Evolutionary conservation across 2,329 filamentous ascomycete species (phyloP).

Genomic region (Endothia cerciana): DNA sequence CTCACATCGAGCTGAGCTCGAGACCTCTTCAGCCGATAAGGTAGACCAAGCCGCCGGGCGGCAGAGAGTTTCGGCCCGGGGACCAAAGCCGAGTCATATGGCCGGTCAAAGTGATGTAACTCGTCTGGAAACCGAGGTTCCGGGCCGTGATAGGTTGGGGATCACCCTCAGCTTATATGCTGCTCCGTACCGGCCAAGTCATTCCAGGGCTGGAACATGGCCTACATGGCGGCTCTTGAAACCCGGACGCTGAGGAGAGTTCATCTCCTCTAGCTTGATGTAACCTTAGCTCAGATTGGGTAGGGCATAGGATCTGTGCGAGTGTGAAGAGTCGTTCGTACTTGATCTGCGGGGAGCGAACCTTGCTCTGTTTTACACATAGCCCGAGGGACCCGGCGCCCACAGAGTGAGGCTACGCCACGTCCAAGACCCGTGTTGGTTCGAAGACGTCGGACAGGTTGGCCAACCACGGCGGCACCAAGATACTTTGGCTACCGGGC

Average conservation of each 20-base stretch:
- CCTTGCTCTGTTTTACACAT: too few relatives aligned
- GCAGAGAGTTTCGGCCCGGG: neutral
- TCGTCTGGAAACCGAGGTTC: neutral
- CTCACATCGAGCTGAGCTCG: neutral
- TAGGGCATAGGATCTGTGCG: neutral
- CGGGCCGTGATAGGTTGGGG: neutral
- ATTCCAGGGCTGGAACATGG: slow-evolving; percentile 1
- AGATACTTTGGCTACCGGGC: neutral
- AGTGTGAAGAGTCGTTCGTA: neutral
- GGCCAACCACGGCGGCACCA: neutral
- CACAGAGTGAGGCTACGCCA: too few relatives aligned
- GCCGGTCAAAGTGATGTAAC: neutral
- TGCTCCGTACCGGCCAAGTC: slow-evolving; percentile 13
- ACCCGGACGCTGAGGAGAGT: slow-evolving; percentile 9
- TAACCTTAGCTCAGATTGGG: neutral
- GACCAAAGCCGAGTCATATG: neutral
- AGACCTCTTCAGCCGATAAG: neutral
- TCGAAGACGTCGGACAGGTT: too few relatives aligned
- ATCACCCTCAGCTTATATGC: neutral
- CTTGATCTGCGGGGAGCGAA: neutral
- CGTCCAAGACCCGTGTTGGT: too few relatives aligned
- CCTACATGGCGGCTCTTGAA: slow-evolving; percentile 20
- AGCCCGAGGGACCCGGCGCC: too few relatives aligned
- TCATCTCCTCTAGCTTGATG: slow-evolving; percentile 12
- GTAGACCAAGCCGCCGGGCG: neutral